A percentile compares a stretch with the other conserved stretches of the same genome.
Conservation (phyloP, 257 asterid genomes). For the Solanum gracilifrons region DNA sequence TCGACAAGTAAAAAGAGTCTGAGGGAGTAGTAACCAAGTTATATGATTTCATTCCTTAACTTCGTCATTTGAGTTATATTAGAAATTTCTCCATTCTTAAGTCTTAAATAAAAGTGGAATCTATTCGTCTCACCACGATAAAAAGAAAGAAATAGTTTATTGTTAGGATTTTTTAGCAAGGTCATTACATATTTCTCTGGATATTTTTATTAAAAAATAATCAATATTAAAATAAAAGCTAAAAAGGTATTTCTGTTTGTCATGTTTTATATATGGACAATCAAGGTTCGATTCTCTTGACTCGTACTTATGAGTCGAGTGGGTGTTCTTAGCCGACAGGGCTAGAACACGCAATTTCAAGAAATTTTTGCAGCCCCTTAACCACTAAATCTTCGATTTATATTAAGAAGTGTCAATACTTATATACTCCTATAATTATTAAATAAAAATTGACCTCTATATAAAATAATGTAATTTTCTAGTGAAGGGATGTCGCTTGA, state of each 20-base stretch:
- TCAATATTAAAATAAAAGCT: neutral
- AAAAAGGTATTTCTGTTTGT: neutral
- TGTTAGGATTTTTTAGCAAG: neutral
- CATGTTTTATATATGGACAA: neutral
- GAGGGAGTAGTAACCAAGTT: too few relatives aligned
- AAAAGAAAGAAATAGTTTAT: neutral
- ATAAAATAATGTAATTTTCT: too few relatives aligned
- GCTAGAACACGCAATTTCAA: neutral
- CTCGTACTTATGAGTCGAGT: neutral
- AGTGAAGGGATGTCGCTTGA: fast-evolving
- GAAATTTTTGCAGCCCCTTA: fast-evolving
- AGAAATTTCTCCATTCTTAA: neutral
- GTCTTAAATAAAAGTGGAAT: neutral
- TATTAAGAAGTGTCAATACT: fast-evolving
- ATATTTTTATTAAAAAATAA: neutral
- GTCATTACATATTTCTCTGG: neutral
- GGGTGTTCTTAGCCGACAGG: neutral
- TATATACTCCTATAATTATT: too few relatives aligned
- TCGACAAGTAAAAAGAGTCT: too few relatives aligned
- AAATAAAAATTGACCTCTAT: too few relatives aligned
- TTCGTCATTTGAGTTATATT: neutral
- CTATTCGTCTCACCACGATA: neutral
- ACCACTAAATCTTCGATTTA: neutral
- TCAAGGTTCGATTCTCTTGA: neutral
- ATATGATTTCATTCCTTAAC: neutral